Conservation (phyloP, 2,329 filamentous ascomycete species). For the Ceratocystis albifundus region DNA sequence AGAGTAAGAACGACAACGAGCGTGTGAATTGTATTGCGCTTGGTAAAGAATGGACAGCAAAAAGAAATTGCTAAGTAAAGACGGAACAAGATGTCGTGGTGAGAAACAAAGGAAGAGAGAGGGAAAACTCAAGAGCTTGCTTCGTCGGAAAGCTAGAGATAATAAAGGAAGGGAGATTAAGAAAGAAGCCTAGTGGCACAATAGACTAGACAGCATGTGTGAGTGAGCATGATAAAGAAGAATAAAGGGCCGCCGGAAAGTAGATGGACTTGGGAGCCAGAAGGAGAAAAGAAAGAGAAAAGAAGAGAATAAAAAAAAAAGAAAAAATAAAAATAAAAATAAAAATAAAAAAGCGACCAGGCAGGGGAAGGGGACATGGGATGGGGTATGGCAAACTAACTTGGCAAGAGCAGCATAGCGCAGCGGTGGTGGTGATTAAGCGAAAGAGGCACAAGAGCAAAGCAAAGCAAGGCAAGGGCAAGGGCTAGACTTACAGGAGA, state of each 20-base stretch:
- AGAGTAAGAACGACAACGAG: constrained; percentile 12
- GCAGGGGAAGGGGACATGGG: background rate
- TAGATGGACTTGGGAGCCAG: constrained; percentile 1
- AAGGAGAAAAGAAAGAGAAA: no score
- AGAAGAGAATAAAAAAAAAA: no score
- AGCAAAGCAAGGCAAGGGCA: background rate
- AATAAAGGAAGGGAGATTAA: constrained; percentile 15
- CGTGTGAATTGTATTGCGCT: background rate
- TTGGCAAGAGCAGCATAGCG: constrained; percentile 2
- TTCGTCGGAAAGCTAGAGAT: constrained; percentile 13
- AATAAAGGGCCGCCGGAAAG: constrained; percentile 9
- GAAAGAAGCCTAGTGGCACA: constrained; percentile 2
- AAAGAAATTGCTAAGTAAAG: constrained; percentile 16
- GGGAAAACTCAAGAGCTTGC: background rate
- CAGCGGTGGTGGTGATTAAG: constrained; percentile 10
- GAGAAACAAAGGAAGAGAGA: constrained; percentile 25
- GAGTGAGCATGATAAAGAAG: constrained; percentile 8
- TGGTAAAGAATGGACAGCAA: constrained; percentile 13
- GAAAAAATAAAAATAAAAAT: no score
- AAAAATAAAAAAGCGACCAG: background rate
- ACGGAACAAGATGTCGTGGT: background rate
- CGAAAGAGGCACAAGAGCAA: constrained; percentile 5
- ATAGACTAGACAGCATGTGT: constrained; percentile 3
- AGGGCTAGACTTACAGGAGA: background rate
- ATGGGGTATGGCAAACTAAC: background rate